Evolutionary conservation across 768 basidiomycete species (phyloP).

Genomic region (Leccinum boreale): DNA sequence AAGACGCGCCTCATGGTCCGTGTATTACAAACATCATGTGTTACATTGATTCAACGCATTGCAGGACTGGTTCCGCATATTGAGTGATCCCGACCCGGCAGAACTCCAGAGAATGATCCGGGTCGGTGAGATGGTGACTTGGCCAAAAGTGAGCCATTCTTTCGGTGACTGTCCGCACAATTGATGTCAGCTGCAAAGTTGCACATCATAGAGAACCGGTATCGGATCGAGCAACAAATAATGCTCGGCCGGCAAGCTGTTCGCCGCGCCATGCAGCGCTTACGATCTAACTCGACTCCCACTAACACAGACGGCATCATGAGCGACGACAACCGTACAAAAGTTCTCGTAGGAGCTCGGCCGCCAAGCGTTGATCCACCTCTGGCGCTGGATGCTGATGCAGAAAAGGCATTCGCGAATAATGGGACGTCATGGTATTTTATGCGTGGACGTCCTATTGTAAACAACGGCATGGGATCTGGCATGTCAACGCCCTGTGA

Average conservation of each 20-base stretch:
- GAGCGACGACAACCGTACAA: slow-evolving; percentile 22
- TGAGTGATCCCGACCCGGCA: slow-evolving; percentile 77
- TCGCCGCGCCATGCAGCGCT: slow-evolving; percentile 50
- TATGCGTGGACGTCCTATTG: slow-evolving; percentile 41
- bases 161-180: not conserved
- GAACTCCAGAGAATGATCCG: slow-evolving; percentile 85
- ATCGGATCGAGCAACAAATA: slow-evolving; percentile 80
- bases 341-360: slow-evolving; percentile 23
- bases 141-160: slow-evolving; percentile 74
- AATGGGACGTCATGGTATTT: slow-evolving; percentile 56
- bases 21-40: slow-evolving; percentile 1
- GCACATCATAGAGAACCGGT: slow-evolving; percentile 93
- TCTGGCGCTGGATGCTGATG: slow-evolving; percentile 76
- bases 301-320: slow-evolving; percentile 22
- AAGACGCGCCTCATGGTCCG: slow-evolving; percentile 72
- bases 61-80: slow-evolving; percentile 79
- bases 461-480: slow-evolving; percentile 26
- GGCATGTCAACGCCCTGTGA: slow-evolving; percentile 34
- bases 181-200: slow-evolving; percentile 46
- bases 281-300: slow-evolving; percentile 18
- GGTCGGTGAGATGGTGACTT: slow-evolving; percentile 89
- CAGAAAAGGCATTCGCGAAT: slow-evolving; percentile 60
- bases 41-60: not conserved
- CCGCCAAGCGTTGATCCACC: slow-evolving; percentile 45
- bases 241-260: slow-evolving; percentile 72